These are phyloP conservation scores for Candida yuanshanica DNA, from an alignment of 805 yeast species.

Conservation along the genomic window DNA sequence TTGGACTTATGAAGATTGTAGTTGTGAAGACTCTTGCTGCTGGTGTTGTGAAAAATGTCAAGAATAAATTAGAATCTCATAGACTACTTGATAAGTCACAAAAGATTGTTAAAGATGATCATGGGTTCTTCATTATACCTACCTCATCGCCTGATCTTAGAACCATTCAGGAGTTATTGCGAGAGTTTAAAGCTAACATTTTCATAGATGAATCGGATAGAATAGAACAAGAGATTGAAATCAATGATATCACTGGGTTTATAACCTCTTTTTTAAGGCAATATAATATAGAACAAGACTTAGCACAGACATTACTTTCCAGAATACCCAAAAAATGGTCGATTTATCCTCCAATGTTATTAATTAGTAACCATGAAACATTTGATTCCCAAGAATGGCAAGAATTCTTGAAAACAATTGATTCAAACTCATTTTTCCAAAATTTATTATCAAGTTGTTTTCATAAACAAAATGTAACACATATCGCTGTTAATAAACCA, in stretches of 20 bases:
- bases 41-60: constrained; percentile 1
- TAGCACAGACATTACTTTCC: neutral
- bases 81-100: constrained; percentile 19
- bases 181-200: neutral
- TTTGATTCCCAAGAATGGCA: constrained; percentile 37
- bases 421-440: constrained; percentile 13
- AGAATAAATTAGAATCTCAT: constrained; percentile 18
- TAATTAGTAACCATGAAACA: constrained; percentile 46
- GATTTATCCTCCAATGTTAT: constrained; percentile 60
- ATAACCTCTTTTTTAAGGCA: neutral
- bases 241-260: neutral
- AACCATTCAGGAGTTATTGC: neutral
- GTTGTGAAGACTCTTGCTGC: neutral
- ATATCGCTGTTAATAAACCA: constrained; percentile 68
- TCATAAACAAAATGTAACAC: constrained; percentile 34
- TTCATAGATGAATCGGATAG: neutral
- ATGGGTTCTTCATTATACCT: constrained; percentile 20
- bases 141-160: constrained; percentile 4
- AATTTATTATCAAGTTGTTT: constrained; percentile 19
- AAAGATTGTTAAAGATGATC: constrained; percentile 6
- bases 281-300: neutral
- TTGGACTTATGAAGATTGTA: neutral
- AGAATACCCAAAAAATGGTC: constrained; percentile 50
- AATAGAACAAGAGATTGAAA: neutral
- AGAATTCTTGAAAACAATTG: constrained; percentile 12